Evolutionary conservation across 768 basidiomycete species (phyloP), one percentile per base, ranked within the genome.

Genomic region (Fibroporia radiculosa): DNA sequence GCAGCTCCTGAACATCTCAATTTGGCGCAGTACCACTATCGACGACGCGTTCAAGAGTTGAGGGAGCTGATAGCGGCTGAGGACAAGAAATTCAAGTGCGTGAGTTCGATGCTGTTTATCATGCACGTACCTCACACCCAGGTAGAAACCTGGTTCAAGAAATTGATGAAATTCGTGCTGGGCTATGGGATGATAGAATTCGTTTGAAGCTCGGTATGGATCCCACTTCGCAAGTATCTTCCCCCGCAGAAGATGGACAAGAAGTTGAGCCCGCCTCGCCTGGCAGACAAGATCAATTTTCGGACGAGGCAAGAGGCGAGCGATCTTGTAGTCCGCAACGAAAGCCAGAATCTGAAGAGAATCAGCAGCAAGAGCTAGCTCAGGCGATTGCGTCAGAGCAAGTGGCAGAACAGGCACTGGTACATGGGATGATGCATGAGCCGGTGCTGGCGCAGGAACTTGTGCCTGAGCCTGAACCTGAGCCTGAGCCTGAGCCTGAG

Each of bases 21-120:
- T 40, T 74, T 96, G 31, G 90, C 93, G 1, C 78, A 86, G 58
- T 82, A 71, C 40, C 77, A 81, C 61, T 95, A 87, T 57, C 63
- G 71, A 31, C 70, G 71, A 4, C 82, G 92, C 24, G 70, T 90
- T 28, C 58, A 72, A 14, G 86, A 95, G 53, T 67, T 96, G 3
- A 76, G 78, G 45, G 70, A 69, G n/a, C 70, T 82, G 34, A 89
- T 96, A 31, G 56, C 71, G 25, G 71, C 66, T 1, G 84, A 93
- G 58, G 93, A 95, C 65, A 60, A 65, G 23, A 78, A 75, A 46
- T 96, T 93, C 75, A 87, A 78, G 87, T 84, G 57, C 22, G 73
- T 50, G 35, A 22, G 4, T 4, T 19, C n/a, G n/a, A n/a, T n/a
- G n/a, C n/a, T n/a, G n/a, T n/a, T n/a, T n/a, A n/a, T n/a, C n/a